Conservation (phyloP, 2,329 filamentous ascomycete species). For the Neophaeococcomyces mojaviensis region DNA sequence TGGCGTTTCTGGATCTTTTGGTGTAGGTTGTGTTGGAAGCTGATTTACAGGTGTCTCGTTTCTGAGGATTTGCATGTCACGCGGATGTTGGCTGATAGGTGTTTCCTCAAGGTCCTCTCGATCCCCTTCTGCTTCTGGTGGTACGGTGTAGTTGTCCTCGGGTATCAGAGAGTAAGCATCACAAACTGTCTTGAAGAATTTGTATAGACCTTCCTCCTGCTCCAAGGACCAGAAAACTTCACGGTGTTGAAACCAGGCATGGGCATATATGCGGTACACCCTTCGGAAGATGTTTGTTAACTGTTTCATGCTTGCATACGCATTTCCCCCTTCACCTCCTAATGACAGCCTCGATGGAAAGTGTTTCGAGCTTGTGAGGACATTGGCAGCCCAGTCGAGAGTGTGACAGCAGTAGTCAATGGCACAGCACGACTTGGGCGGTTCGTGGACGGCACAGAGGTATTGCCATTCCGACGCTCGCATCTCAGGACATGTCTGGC, state of each 20-base stretch:
- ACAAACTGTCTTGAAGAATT: slow-evolving; percentile 95
- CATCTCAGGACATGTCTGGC: slow-evolving; percentile 91
- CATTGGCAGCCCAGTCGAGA: slow-evolving; percentile 92
- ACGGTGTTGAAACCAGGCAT: slow-evolving; percentile 97
- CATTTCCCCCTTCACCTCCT: slow-evolving; percentile 36
- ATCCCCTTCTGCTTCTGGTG: slow-evolving; percentile 77
- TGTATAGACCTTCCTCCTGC: slow-evolving; percentile 80
- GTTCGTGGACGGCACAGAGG: slow-evolving; percentile 92
- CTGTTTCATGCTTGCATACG: slow-evolving; percentile 49
- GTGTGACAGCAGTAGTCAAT: slow-evolving; percentile 99
- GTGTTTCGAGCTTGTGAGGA: slow-evolving; percentile 87
- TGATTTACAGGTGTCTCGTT: slow-evolving; percentile 35
- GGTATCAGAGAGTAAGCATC: slow-evolving; percentile 84
- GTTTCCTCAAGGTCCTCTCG: slow-evolving; percentile 44
- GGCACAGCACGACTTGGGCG: slow-evolving; percentile 92
- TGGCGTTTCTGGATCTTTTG: slow-evolving; percentile 28
- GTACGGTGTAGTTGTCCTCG: slow-evolving; percentile 91
- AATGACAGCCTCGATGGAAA: slow-evolving; percentile 77
- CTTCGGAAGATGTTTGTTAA: slow-evolving; percentile 91
- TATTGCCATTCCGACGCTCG: slow-evolving; percentile 99
- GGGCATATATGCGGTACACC: slow-evolving; percentile 92
- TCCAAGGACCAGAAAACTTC: slow-evolving; percentile 94
- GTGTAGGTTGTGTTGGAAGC: slow-evolving; percentile 1
- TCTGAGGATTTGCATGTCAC: slow-evolving; percentile 26
- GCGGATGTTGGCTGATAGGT: slow-evolving; percentile 4